Percentiles rank a stretch among this genome's conserved stretches.
These are phyloP conservation scores for Polyplosphaeria fusca DNA, from an alignment of 495 filamentous ascomycete genomes.

Conservation along the genomic window DNA sequence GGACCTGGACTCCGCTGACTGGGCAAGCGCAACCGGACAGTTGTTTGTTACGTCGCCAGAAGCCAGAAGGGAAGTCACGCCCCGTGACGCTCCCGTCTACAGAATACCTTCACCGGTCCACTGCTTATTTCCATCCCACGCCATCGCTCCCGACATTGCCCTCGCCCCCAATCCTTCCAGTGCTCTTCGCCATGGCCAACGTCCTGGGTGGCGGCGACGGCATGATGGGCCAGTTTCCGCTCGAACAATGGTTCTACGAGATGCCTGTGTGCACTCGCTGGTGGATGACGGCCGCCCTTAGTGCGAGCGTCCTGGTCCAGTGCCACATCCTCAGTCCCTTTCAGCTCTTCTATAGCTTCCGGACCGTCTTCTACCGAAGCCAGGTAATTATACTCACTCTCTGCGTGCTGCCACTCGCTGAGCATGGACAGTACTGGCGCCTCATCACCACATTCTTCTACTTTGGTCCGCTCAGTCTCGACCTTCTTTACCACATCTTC, in stretches of 20 bases:
- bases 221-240: conserved; percentile 68
- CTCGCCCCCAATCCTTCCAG: too few relatives aligned
- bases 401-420: background rate
- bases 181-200: conserved; percentile 67
- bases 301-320: conserved; percentile 86
- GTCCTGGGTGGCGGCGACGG: conserved; percentile 59
- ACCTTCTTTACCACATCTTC: conserved; percentile 97
- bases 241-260: conserved; percentile 97
- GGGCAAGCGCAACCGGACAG: conserved; percentile 2
- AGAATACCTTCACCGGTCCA: too few relatives aligned
- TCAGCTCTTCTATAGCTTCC: conserved; percentile 95
- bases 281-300: conserved; percentile 92
- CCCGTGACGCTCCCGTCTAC: too few relatives aligned
- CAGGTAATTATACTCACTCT: conserved; percentile 57
- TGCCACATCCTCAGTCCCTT: conserved; percentile 87
- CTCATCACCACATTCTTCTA: conserved; percentile 93
- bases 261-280: conserved; percentile 93
- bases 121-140: background rate
- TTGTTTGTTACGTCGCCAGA: conserved; percentile 23
- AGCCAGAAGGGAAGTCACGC: background rate
- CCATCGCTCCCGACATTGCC: background rate
- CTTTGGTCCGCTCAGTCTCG: conserved; percentile 89
- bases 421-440: conserved; percentile 76
- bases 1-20: background rate
- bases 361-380: conserved; percentile 81